Base-by-base conservation (phyloP, 306 rosid species). In the Sphenostylis stenocarpa region DNA sequence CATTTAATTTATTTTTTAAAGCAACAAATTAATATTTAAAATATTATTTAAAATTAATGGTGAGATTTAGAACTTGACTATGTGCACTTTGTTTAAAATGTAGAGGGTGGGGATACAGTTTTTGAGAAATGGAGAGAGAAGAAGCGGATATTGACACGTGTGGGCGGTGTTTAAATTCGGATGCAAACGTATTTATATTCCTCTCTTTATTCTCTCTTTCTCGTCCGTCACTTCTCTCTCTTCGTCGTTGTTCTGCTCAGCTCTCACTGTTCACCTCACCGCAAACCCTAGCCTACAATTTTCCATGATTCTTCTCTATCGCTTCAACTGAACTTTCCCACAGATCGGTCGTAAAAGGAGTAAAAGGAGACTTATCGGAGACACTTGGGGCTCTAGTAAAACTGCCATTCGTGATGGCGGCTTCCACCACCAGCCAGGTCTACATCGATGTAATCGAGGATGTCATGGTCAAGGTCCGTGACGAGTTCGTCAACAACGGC, bases 101-200 rank as follows among this genome's bases (percentile, higher is more conserved):
- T 0, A 38, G 43, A 8, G 41, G 41, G 8, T 7, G 11, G 11
- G 11, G 11, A 36, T 0, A 3, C 12, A 36, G 41, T 7, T 11
- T 36, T 19, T 11, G 26, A 52, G 58, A 3, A 20, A 8, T 3
- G 11, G 45, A 43, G 44, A 64, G 47, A 33, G 70, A 75, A 29
- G 52, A 5, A 82, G 67, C 75, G 78, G 85, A 86, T 87, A 45
- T 70, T 61, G 95, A 80, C 97, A 89, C 92, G 97, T 92, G 93
- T 83, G 26, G 45, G 43, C 56, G 58, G 67, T 65, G 77, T 49
- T 67, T 76, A 75, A 87, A 86, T 88, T 86, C 91, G 95, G 97
- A 92, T 92, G 97, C 97, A 95, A 95, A 95, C 98, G 97, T 95
- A 95, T 95, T 95, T 95, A 95, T 95, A 92, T 95, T 92, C 96